phyloP scores from a whole-genome alignment of 1,139 yeast genomes.

The Torulaspora pretoriensis region DNA sequence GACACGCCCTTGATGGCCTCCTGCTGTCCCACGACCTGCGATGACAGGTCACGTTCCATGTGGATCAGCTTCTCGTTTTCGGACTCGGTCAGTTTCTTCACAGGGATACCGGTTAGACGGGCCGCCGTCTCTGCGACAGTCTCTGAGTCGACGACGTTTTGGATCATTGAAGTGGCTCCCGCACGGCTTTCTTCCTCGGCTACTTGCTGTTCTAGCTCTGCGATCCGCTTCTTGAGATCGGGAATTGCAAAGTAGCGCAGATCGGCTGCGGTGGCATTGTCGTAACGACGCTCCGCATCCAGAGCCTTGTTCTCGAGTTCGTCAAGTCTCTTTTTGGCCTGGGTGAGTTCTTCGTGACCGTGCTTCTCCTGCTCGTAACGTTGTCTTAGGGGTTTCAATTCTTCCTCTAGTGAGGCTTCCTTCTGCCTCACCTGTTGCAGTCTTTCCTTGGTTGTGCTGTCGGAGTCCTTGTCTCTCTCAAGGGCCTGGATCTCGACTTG shows the following conservation, averaged over 20 bases:
- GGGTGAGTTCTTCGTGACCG: constrained; percentile 85
- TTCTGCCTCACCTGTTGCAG: constrained; percentile 70
- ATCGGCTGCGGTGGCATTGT: constrained; percentile 92
- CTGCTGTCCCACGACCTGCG: constrained; percentile 89
- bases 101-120: constrained; percentile 96
- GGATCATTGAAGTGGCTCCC: constrained; percentile 62
- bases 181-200: constrained; percentile 70
- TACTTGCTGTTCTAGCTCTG: constrained; percentile 66
- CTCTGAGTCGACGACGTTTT: constrained; percentile 87
- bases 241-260: constrained; percentile 96
- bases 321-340: constrained; percentile 84
- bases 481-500: constrained; percentile 96
- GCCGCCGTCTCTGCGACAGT: constrained; percentile 98
- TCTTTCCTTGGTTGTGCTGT: constrained; percentile 80
- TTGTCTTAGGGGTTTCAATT: constrained; percentile 79
- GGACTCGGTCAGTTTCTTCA: constrained; percentile 89
- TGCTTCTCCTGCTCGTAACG: constrained; percentile 83
- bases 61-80: constrained; percentile 89
- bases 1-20: constrained; percentile 97
- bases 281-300: constrained; percentile 97
- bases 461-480: constrained; percentile 93
- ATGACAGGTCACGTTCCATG: constrained; percentile 83
- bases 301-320: constrained; percentile 88
- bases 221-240: constrained; percentile 73
- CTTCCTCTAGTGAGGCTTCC: constrained; percentile 80